These are phyloP conservation scores for Terfezia claveryi DNA, from an alignment of 495 filamentous ascomycete species.

Conservation along the genomic window DNA sequence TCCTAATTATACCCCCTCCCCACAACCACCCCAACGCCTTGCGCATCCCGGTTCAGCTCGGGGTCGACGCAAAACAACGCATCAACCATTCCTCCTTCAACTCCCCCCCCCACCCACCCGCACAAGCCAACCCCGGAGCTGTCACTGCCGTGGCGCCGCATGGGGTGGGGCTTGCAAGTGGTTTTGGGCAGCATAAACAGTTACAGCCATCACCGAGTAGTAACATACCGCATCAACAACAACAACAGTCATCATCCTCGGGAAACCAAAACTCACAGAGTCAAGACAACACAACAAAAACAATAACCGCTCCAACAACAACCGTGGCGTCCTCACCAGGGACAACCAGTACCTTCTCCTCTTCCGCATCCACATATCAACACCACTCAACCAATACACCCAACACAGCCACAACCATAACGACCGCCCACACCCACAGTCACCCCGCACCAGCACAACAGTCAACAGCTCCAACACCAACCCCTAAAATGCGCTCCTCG, in stretches of 20 bases:
- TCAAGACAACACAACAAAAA: neutral
- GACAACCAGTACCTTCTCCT: neutral
- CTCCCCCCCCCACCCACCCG: neutral
- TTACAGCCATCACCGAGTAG: neutral
- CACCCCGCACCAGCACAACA: neutral
- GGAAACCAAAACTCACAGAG: neutral
- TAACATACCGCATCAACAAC: neutral
- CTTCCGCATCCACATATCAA: neutral
- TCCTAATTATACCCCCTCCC: too few species aligned
- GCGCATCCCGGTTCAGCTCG: too few species aligned
- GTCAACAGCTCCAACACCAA: neutral
- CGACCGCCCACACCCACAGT: neutral
- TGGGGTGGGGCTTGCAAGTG: neutral
- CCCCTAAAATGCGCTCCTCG: conserved; percentile 15
- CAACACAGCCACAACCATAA: neutral
- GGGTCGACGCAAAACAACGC: neutral
- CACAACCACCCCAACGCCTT: too few species aligned
- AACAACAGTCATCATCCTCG: neutral
- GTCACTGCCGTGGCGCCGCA: neutral
- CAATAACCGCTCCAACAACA: neutral
- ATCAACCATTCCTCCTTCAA: neutral
- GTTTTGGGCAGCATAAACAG: neutral
- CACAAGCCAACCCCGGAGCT: neutral
- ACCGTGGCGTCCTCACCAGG: neutral
- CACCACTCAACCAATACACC: neutral